Evolutionary conservation across 2,329 filamentous ascomycete species (phyloP).

Genomic region (Neodidymelliopsis sp.): DNA sequence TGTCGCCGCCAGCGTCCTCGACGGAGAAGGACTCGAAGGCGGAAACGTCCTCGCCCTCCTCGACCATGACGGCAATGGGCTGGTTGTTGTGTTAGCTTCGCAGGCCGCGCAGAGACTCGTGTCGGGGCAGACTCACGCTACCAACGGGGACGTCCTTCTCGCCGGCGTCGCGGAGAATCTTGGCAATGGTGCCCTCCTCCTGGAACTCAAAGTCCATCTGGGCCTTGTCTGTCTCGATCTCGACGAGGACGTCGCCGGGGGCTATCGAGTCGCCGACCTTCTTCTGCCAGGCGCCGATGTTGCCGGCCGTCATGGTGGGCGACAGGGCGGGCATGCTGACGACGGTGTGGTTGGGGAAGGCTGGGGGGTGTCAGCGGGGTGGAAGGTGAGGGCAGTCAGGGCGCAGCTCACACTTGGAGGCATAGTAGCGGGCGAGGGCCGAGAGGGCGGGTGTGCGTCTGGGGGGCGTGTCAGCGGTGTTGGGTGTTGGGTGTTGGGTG

Average conservation of each 20-base stretch:
- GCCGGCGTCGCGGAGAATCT: conserved; percentile 90
- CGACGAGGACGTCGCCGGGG: conserved; percentile 93
- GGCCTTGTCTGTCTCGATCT: conserved; percentile 99
- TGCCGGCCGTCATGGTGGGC: conserved; percentile 95
- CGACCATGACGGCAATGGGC: conserved; percentile 95
- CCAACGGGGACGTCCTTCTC: conserved; percentile 94
- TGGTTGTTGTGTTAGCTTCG: conserved; percentile 53
- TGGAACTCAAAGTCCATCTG: conserved; percentile 99
- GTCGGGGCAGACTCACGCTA: conserved; percentile 78
- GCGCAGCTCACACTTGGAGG: conserved; percentile 67
- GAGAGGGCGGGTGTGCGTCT: conserved; percentile 61
- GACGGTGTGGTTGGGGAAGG: conserved; percentile 92
- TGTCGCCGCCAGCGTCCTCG: conserved; percentile 89
- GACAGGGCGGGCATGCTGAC: conserved; percentile 98
- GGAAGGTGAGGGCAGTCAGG: neutral
- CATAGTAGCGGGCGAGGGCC: conserved; percentile 71
- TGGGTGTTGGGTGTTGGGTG: conserved; percentile 6
- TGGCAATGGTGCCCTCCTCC: conserved; percentile 94
- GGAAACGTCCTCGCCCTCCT: conserved; percentile 85
- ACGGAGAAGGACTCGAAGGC: conserved; percentile 89
- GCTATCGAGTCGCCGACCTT: conserved; percentile 86
- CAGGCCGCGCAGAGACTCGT: neutral
- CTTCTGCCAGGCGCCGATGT: conserved; percentile 98
- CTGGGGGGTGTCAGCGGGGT: conserved; percentile 61
- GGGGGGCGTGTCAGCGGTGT: conserved; percentile 42